phyloP scores from a whole-genome alignment of 495 filamentous ascomycete species.

The Hypoxylon crocopeplum region DNA sequence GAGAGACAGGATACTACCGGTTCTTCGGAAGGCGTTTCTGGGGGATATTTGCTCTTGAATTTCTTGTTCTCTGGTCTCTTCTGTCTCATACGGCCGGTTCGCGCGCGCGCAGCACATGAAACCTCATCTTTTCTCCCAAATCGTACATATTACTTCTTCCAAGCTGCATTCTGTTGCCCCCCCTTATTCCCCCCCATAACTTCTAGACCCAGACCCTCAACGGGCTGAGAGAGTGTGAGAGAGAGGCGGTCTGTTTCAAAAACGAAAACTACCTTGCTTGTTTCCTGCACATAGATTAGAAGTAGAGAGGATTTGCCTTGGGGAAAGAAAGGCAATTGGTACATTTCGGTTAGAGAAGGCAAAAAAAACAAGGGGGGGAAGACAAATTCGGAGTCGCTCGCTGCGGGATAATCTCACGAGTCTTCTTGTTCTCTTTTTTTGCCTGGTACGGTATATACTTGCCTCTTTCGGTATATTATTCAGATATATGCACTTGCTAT shows the following conservation, averaged over 20 bases:
- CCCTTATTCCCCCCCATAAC: background rate
- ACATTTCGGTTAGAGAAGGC: conserved; percentile 38
- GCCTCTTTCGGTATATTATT: conserved; percentile 37
- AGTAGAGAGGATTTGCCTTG: conserved; percentile 23
- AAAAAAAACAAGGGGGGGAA: conserved; percentile 8
- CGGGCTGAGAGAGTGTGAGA: conserved; percentile 24
- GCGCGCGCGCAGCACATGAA: conserved; percentile 12
- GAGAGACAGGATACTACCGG: conserved; percentile 19
- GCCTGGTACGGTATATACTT: conserved; percentile 34
- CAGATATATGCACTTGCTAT: conserved; percentile 27
- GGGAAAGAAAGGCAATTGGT: conserved; percentile 24
- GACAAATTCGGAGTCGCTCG: conserved; percentile 32
- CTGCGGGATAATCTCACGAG: conserved; percentile 37
- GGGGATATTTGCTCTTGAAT: conserved; percentile 13
- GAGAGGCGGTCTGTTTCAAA: conserved; percentile 36
- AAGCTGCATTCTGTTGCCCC: conserved; percentile 20
- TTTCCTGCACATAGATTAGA: conserved; percentile 40
- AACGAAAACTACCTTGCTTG: conserved; percentile 15
- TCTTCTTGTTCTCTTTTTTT: conserved; percentile 9
- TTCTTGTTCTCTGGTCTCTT: conserved; percentile 1
- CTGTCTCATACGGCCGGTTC: conserved; percentile 21
- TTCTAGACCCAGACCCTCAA: conserved; percentile 32
- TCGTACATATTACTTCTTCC: conserved; percentile 32
- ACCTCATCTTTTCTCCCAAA: conserved; percentile 6
- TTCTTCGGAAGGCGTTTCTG: conserved; percentile 19